A percentile compares a stretch with the other conserved stretches of the same genome.
Evolutionary conservation across 148 eudicot species (phyloP).

Genomic region (Heliamphora exappendiculata): DNA sequence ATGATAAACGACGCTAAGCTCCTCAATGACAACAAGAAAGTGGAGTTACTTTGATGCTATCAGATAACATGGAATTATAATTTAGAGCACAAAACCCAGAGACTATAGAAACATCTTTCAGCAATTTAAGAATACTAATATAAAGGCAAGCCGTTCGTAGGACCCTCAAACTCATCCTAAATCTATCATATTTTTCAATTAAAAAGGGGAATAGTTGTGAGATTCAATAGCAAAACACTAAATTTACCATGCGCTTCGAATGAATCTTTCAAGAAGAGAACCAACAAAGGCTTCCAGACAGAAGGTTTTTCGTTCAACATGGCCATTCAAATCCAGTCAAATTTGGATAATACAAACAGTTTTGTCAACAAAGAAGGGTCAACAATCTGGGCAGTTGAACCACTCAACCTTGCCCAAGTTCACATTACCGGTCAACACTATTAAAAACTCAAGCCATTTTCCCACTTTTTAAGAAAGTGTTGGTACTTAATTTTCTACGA

Average conservation of each 20-base stretch:
- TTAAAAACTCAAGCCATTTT: background rate
- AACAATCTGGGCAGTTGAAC: background rate
- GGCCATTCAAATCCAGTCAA: background rate
- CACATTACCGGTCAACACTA: background rate
- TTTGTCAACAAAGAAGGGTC: background rate
- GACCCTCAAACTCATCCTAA: background rate
- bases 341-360: background rate
- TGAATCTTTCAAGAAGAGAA: background rate
- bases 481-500: background rate
- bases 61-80: background rate
- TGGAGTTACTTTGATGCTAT: background rate
- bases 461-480: background rate
- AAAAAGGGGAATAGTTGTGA: background rate
- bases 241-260: background rate
- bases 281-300: background rate
- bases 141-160: background rate
- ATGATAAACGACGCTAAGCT: background rate
- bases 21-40: background rate
- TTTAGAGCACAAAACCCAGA: background rate
- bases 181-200: background rate
- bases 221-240: background rate
- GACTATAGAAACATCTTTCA: background rate
- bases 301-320: background rate
- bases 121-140: background rate
- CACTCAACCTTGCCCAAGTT: background rate